Percentiles rank a stretch among this genome's conserved stretches.
phyloP scores from a whole-genome alignment of 345 rosid species.

The Nephelium lappaceum region DNA sequence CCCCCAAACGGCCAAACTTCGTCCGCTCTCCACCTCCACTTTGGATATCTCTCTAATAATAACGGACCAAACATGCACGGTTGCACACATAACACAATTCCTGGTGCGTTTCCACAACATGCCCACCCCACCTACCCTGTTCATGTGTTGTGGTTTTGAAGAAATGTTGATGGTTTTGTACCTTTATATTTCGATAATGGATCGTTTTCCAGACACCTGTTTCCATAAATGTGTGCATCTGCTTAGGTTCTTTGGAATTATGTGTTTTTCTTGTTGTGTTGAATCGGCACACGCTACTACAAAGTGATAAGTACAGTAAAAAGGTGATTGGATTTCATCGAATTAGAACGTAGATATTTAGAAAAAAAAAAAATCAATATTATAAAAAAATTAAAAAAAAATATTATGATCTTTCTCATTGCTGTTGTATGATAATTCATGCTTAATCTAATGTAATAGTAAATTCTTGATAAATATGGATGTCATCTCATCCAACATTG shows the following conservation, averaged over 20 bases:
- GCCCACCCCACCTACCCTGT: conserved; percentile 24
- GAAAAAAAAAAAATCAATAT: no score
- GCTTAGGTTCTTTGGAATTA: neutral
- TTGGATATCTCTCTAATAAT: no score
- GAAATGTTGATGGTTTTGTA: neutral
- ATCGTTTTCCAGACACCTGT: conserved; percentile 5
- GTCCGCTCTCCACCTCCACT: neutral
- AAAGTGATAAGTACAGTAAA: no score
- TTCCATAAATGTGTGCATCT: neutral
- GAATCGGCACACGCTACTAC: neutral
- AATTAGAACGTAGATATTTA: no score
- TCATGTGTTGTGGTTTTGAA: conserved; percentile 22
- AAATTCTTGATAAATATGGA: no score
- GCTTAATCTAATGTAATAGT: no score
- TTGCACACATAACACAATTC: neutral
- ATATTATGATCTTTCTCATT: no score
- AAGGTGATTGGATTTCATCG: no score
- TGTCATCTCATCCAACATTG: no score
- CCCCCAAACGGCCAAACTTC: no score
- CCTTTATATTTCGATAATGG: neutral
- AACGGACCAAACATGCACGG: neutral
- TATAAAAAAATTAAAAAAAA: no score
- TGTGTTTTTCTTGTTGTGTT: neutral
- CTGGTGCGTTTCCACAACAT: conserved; percentile 16
- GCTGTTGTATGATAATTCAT: no score